A percentile compares a stretch with the other conserved stretches of the same genome.
phyloP scores from a whole-genome alignment of 768 basidiomycete genomes.

The Boletellus ananiceps region DNA sequence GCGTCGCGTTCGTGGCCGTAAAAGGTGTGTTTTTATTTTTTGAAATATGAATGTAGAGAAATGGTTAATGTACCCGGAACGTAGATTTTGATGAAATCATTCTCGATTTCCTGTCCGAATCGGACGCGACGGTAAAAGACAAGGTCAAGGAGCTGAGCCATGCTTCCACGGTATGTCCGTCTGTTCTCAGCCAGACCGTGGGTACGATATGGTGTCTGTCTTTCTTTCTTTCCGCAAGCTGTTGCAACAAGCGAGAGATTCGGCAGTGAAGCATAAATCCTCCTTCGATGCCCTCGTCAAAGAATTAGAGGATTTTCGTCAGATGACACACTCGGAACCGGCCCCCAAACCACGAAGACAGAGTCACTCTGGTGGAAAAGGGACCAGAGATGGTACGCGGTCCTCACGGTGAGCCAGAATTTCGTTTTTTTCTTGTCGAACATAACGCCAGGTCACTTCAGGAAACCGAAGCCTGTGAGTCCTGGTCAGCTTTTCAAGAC shows the following conservation, averaged over 20 bases:
- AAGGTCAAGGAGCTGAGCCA: constrained; percentile 13
- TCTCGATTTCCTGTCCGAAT: constrained; percentile 17
- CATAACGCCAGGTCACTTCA: neutral
- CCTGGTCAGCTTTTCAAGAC: neutral
- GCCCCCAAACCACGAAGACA: neutral
- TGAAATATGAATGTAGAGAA: neutral
- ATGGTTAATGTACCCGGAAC: neutral
- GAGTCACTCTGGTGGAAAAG: neutral
- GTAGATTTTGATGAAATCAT: constrained; percentile 20
- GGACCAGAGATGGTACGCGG: neutral
- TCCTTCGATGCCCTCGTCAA: constrained; percentile 9
- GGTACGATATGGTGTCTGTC: neutral
- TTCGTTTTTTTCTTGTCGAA: neutral
- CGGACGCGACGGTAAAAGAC: constrained; percentile 4
- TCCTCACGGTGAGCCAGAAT: constrained; percentile 1
- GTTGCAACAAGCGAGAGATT: constrained; percentile 9
- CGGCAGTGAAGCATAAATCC: constrained; percentile 2
- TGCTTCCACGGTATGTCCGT: constrained; percentile 5
- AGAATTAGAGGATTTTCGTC: constrained; percentile 9
- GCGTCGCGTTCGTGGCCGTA: constrained; percentile 11
- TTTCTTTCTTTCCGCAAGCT: constrained; percentile 4
- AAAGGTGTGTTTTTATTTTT: constrained; percentile 6
- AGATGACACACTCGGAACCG: neutral
- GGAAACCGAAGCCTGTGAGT: constrained; percentile 11
- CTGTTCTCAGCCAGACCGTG: neutral